phyloP scores from a whole-genome alignment of 164 flowering plant species.

The Vitis rupestris region DNA sequence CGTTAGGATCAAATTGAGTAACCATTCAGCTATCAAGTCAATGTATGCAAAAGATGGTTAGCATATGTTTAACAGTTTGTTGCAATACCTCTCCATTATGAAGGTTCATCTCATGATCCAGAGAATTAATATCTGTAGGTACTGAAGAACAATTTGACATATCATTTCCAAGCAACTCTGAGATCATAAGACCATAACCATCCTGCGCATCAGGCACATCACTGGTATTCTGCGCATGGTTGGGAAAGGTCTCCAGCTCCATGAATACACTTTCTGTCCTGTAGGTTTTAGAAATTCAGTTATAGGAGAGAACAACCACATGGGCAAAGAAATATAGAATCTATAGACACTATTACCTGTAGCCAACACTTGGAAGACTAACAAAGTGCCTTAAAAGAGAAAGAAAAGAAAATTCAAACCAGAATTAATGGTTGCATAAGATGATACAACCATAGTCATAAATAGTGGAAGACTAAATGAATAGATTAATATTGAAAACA shows the following conservation, averaged over 20 bases:
- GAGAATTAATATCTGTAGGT: constrained; percentile 46
- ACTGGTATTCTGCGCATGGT: constrained; percentile 35
- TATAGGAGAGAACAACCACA: constrained; percentile 9
- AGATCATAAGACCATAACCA: constrained; percentile 79
- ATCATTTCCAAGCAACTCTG: constrained; percentile 70
- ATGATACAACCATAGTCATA: not conserved
- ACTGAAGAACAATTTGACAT: constrained; percentile 63
- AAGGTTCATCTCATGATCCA: constrained; percentile 67
- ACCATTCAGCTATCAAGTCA: not conserved
- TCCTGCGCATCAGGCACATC: constrained; percentile 67
- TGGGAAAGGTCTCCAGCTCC: constrained; percentile 49
- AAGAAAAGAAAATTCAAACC: not conserved
- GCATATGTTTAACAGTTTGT: not conserved
- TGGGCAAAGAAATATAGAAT: constrained; percentile 5
- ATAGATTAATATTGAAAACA: not conserved
- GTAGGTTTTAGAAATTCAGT: constrained; percentile 13
- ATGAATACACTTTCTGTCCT: constrained; percentile 58
- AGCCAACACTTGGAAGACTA: not conserved
- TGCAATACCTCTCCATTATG: constrained; percentile 66
- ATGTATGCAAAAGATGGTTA: not conserved
- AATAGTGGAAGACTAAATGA: constrained; percentile 1
- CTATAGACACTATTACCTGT: not conserved
- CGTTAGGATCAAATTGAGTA: not conserved
- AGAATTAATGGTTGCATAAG: not conserved
- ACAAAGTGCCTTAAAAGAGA: not conserved